phyloP scores from a whole-genome alignment of 371 early-diverging fungal species.

The Paraphysoderma sedebokerense region DNA sequence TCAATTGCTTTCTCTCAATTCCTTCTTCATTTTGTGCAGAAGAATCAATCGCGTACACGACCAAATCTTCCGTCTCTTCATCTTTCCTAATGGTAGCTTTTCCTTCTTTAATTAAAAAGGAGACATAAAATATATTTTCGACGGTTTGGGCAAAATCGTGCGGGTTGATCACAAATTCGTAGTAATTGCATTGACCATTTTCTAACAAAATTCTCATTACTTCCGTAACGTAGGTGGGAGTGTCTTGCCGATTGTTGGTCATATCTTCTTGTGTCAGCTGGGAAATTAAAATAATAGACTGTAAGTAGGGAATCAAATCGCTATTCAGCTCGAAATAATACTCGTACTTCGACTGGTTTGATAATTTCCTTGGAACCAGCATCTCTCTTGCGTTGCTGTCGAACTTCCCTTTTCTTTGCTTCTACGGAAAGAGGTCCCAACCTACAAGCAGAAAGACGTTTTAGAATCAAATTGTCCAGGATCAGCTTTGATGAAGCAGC shows the following conservation, averaged over 20 bases:
- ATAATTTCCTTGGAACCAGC: not conserved
- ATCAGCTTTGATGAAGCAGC: too few relatives aligned
- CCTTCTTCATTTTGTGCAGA: not conserved
- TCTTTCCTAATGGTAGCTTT: conserved; percentile 34
- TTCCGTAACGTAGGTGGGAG: not conserved
- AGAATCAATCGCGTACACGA: not conserved
- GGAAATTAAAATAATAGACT: not conserved
- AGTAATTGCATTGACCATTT: conserved; percentile 26
- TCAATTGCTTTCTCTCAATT: too few relatives aligned
- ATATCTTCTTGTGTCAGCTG: not conserved
- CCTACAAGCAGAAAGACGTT: too few relatives aligned
- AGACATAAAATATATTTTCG: conserved; percentile 85
- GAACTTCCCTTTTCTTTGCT: not conserved
- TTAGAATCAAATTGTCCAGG: too few relatives aligned
- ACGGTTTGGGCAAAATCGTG: conserved; percentile 79
- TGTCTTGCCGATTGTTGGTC: not conserved
- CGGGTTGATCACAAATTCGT: conserved; percentile 75
- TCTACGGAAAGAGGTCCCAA: not conserved
- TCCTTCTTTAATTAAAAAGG: conserved; percentile 76
- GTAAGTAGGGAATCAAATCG: too few relatives aligned
- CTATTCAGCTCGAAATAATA: not conserved
- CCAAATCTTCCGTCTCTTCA: not conserved
- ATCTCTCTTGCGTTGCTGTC: not conserved
- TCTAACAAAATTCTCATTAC: not conserved
- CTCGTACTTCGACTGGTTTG: not conserved